phyloP scores from a whole-genome alignment of 225 moss, liverwort and hornwort species.

The Straminergon stramineum region DNA sequence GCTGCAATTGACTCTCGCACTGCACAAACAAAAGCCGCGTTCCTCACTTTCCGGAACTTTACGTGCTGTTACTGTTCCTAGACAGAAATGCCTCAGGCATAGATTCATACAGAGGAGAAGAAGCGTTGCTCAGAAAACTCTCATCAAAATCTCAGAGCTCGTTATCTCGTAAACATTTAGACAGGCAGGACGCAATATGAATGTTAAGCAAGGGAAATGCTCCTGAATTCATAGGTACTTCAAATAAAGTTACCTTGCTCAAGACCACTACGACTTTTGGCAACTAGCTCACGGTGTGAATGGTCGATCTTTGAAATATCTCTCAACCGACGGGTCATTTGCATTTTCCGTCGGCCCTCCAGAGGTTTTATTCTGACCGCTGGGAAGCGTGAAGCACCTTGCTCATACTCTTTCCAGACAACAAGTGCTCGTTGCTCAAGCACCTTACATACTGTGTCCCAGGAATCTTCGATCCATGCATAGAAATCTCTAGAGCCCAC shows the following conservation, averaged over 20 bases:
- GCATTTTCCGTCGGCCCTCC: slow-evolving; percentile 77
- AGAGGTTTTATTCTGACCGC: slow-evolving; percentile 64
- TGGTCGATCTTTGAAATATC: slow-evolving; percentile 57
- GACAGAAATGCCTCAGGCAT: not conserved
- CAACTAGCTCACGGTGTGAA: slow-evolving; percentile 65
- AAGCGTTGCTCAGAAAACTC: not conserved
- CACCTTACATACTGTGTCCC: slow-evolving; percentile 36
- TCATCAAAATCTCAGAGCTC: not conserved
- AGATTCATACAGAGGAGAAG: not conserved
- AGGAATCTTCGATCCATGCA: slow-evolving; percentile 55
- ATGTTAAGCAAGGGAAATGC: not conserved
- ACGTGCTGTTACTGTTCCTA: not conserved
- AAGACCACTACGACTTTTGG: slow-evolving; percentile 29
- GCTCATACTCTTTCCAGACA: slow-evolving; percentile 75
- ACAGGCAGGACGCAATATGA: not conserved
- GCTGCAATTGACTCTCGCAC: slow-evolving; percentile 78
- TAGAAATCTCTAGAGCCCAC: slow-evolving; percentile 44
- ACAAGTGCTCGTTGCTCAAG: slow-evolving; percentile 59
- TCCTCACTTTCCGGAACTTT: slow-evolving; percentile 3
- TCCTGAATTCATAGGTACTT: not conserved
- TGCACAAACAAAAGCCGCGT: slow-evolving; percentile 36
- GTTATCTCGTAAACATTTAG: not conserved
- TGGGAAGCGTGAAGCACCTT: slow-evolving; percentile 67
- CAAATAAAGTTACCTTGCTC: slow-evolving; percentile 25
- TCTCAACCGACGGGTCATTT: slow-evolving; percentile 68